Conservation (phyloP, 208 protist species). For the Leishmania guyanensis region DNA sequence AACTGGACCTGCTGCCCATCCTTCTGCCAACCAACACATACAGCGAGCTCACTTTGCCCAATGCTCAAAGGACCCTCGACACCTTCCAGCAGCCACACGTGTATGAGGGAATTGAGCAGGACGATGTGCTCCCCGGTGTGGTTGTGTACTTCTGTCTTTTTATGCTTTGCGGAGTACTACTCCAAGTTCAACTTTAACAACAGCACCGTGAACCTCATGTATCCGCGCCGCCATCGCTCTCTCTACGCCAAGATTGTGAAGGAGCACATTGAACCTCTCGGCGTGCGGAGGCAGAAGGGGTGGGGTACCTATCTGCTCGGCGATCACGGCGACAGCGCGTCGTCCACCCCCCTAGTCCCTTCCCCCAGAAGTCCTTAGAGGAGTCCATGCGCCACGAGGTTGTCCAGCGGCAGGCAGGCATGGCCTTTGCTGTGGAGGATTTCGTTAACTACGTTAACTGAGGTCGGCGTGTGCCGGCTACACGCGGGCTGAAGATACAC, state of each 20-base stretch:
- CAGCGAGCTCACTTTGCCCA: slow-evolving; percentile 72
- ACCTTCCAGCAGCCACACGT: slow-evolving; percentile 67
- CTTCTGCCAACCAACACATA: slow-evolving; percentile 72
- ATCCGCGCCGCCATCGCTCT: slow-evolving; percentile 74
- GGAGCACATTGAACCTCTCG: slow-evolving; percentile 55
- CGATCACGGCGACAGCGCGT: slow-evolving; percentile 10
- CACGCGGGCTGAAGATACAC: slow-evolving; percentile 50
- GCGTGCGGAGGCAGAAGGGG: slow-evolving; percentile 47
- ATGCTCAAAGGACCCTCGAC: slow-evolving; percentile 50
- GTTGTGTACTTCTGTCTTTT: slow-evolving; percentile 81
- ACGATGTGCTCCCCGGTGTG: slow-evolving; percentile 86
- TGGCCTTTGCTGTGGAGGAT: slow-evolving; percentile 85
- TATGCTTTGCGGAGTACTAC: slow-evolving; percentile 90
- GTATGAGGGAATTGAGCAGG: slow-evolving; percentile 73
- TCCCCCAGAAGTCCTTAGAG: slow-evolving; percentile 60
- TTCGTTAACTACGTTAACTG: slow-evolving; percentile 92
- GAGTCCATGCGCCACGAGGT: slow-evolving; percentile 63
- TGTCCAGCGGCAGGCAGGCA: slow-evolving; percentile 53
- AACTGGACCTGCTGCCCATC: slow-evolving; percentile 82
- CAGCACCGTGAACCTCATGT: slow-evolving; percentile 86
- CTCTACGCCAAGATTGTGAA: slow-evolving; percentile 69
- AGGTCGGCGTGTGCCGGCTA: slow-evolving; percentile 61
- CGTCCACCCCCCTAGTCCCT: slow-evolving; percentile 24
- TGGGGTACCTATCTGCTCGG: slow-evolving; percentile 59
- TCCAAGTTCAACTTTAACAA: slow-evolving; percentile 77